These are phyloP conservation scores for Orychophragmus violaceus DNA, from an alignment of 345 rosid species.

Conservation along the genomic window DNA sequence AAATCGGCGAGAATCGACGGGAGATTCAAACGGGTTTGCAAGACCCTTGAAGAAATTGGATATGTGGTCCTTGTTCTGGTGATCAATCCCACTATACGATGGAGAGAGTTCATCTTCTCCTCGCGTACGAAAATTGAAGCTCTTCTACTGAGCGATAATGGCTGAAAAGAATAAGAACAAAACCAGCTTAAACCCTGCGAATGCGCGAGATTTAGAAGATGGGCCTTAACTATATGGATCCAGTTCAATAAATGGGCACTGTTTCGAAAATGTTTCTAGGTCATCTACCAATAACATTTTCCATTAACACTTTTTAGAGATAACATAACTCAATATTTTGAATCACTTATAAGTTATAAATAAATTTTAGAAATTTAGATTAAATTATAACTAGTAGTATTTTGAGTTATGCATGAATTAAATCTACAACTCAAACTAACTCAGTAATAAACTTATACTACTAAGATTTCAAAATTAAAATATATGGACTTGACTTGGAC, in stretches of 20 bases:
- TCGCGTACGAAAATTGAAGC: constrained; percentile 2
- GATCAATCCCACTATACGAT: constrained; percentile 16
- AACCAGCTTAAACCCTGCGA: neutral
- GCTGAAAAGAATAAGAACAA: neutral
- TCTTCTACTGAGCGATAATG: neutral
- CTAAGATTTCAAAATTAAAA: too few relatives aligned
- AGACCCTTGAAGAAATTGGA: neutral
- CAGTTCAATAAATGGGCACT: neutral
- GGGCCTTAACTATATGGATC: neutral
- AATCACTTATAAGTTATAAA: too few relatives aligned
- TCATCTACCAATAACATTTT: too few relatives aligned
- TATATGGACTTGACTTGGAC: too few relatives aligned
- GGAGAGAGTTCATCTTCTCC: constrained; percentile 35
- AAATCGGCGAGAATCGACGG: constrained; percentile 2
- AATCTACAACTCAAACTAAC: too few relatives aligned
- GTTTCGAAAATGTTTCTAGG: too few relatives aligned
- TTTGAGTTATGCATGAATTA: too few relatives aligned
- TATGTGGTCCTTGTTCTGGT: neutral
- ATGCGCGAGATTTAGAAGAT: neutral
- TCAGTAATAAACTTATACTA: too few relatives aligned
- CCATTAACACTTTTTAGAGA: too few relatives aligned
- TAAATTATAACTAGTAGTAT: too few relatives aligned
- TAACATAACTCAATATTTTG: too few relatives aligned
- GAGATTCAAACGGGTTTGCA: constrained; percentile 13
- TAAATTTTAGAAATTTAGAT: too few relatives aligned